Conservation (phyloP, 2,329 filamentous ascomycete species). For the Colletotrichum eremochloae region DNA sequence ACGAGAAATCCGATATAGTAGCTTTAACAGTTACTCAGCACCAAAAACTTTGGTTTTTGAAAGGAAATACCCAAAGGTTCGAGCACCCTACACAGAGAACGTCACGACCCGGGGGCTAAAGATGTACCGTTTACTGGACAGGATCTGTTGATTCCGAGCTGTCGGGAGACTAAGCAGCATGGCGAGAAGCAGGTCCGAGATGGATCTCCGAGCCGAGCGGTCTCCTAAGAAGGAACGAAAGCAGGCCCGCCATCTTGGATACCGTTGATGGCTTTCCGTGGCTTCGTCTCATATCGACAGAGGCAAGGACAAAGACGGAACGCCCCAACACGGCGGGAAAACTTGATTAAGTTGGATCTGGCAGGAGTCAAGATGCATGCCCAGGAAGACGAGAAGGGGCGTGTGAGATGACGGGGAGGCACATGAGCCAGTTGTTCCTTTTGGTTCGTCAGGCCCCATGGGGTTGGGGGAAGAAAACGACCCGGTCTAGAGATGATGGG, state of each 20-base stretch:
- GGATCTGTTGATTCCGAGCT: not conserved
- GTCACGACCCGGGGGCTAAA: not conserved
- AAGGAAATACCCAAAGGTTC: not conserved
- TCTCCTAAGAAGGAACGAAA: constrained; percentile 12
- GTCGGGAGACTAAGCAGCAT: not conserved
- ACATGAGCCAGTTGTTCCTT: not conserved
- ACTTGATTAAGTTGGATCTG: constrained; percentile 38
- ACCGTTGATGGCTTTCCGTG: not conserved
- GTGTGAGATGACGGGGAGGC: constrained; percentile 17
- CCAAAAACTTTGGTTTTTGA: not conserved
- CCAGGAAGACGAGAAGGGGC: constrained; percentile 10
- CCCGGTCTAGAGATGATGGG: not conserved
- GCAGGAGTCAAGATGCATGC: constrained; percentile 30
- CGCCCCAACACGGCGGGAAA: constrained; percentile 25
- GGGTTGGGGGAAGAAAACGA: not conserved
- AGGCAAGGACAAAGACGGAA: constrained; percentile 9
- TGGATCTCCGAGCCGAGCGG: constrained; percentile 30
- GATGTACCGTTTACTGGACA: not conserved
- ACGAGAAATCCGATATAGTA: not conserved
- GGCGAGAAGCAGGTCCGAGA: constrained; percentile 13
- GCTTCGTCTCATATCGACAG: constrained; percentile 23
- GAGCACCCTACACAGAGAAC: not conserved
- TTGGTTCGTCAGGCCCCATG: constrained; percentile 11
- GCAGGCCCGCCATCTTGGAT: constrained; percentile 9
- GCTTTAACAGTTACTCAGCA: not conserved